phyloP scores from a whole-genome alignment of 2,329 filamentous ascomycete species.

The Eutypa lata region DNA sequence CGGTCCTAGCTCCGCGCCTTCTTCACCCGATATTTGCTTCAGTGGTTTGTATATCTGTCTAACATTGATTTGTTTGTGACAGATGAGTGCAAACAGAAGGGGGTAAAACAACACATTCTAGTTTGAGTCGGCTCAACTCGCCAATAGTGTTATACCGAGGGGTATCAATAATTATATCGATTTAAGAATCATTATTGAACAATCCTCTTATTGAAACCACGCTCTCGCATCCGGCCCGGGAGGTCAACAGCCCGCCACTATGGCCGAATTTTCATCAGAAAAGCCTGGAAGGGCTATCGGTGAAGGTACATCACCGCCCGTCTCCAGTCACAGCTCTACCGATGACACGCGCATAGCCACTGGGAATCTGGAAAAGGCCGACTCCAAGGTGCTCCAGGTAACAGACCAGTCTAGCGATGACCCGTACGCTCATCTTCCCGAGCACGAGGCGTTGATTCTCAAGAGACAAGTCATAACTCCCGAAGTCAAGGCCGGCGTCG shows the following conservation, averaged over 20 bases:
- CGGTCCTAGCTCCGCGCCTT: too few relatives aligned
- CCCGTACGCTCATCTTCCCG: conserved; percentile 59
- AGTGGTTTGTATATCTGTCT: too few relatives aligned
- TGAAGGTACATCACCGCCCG: conserved; percentile 23
- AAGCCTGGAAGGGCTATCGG: conserved; percentile 25
- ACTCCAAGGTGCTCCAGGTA: conserved; percentile 37
- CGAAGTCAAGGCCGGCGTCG: conserved; percentile 60
- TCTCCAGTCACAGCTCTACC: conserved; percentile 35
- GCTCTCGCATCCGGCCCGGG: neutral
- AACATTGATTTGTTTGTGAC: too few relatives aligned
- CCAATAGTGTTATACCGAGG: too few relatives aligned
- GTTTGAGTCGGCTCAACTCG: too few relatives aligned
- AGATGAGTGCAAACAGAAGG: too few relatives aligned
- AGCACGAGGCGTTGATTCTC: conserved; percentile 64
- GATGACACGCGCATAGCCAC: conserved; percentile 13
- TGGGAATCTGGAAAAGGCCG: conserved; percentile 36
- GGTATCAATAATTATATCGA: too few relatives aligned
- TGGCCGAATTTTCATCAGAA: conserved; percentile 21
- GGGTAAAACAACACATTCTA: too few relatives aligned
- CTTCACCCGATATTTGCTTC: too few relatives aligned
- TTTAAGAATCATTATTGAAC: neutral
- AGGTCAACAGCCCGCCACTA: conserved; percentile 9
- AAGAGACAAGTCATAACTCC: conserved; percentile 66
- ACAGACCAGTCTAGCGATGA: conserved; percentile 45
- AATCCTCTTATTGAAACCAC: conserved; percentile 1